Evolutionary conservation across 345 rosid species (phyloP).

Genomic region (Citrus sp.): DNA sequence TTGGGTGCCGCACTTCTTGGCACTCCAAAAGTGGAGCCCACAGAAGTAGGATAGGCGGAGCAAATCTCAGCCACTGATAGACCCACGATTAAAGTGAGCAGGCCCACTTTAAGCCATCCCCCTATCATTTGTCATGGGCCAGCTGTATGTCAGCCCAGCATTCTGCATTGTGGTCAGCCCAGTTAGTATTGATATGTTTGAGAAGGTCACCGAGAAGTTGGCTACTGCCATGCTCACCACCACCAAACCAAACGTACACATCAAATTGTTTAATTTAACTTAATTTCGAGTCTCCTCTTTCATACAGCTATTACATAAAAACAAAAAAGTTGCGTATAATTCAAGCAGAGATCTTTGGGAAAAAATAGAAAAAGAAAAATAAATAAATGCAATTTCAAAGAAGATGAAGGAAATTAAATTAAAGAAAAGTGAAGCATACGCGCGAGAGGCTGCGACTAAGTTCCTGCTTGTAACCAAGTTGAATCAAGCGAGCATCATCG

Average conservation of each 20-base stretch:
- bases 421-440: not conserved
- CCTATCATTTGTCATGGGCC: conserved; percentile 45
- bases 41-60: conserved; percentile 56
- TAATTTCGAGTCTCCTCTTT: too few species aligned
- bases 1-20: conserved; percentile 36
- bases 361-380: not conserved
- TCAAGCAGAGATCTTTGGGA: too few species aligned
- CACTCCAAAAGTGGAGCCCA: conserved; percentile 63
- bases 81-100: conserved; percentile 36
- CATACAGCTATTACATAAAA: too few species aligned
- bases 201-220: conserved; percentile 51
- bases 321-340: too few species aligned
- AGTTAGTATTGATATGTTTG: conserved; percentile 43
- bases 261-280: too few species aligned
- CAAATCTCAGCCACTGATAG: conserved; percentile 61
- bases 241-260: not conserved
- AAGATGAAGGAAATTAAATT: not conserved
- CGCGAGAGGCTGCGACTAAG: conserved; percentile 59
- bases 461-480: conserved; percentile 64
- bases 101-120: conserved; percentile 53
- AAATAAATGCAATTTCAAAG: not conserved
- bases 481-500: conserved; percentile 33
- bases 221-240: conserved; percentile 31
- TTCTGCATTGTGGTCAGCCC: conserved; percentile 48
- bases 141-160: conserved; percentile 46